Conservation (phyloP, 805 yeast genomes). For the Ogataea naganishii region DNA sequence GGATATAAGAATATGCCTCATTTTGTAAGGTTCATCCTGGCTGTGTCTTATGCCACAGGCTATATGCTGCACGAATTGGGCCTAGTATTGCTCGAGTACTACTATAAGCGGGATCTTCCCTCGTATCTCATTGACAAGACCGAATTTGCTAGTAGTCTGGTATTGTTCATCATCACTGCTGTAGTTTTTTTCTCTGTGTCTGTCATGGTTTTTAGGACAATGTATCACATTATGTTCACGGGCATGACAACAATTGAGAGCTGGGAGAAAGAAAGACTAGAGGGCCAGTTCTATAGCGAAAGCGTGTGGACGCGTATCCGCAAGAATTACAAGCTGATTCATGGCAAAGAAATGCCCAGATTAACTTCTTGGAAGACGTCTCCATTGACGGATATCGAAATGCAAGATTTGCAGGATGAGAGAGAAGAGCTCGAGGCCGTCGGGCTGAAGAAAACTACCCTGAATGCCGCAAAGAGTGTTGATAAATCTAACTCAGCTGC, state of each 20-base stretch:
- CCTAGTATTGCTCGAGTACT: constrained; percentile 33
- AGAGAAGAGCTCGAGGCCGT: background rate
- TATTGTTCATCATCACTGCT: constrained; percentile 44
- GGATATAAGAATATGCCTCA: constrained; percentile 74
- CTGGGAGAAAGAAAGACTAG: constrained; percentile 87
- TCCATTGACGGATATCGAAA: constrained; percentile 2
- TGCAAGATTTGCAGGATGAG: constrained; percentile 4
- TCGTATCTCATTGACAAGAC: constrained; percentile 41
- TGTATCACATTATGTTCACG: constrained; percentile 39
- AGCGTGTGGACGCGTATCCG: constrained; percentile 43
- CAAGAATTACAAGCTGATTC: constrained; percentile 31
- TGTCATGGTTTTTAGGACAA: constrained; percentile 52
- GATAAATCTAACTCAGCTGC: constrained; percentile 9
- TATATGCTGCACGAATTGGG: constrained; percentile 35
- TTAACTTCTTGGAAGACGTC: constrained; percentile 36
- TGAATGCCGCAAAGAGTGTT: constrained; percentile 3
- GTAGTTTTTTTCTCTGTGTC: constrained; percentile 56
- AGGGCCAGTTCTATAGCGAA: constrained; percentile 49
- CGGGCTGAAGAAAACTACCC: background rate
- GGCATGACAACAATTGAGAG: constrained; percentile 87
- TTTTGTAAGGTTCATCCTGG: constrained; percentile 64
- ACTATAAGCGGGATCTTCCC: constrained; percentile 43
- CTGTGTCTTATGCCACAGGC: constrained; percentile 50
- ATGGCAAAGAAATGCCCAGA: constrained; percentile 32
- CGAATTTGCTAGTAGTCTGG: constrained; percentile 47